Conservation (phyloP, 2,329 filamentous ascomycete genomes). For the Verticillium dahliae region DNA sequence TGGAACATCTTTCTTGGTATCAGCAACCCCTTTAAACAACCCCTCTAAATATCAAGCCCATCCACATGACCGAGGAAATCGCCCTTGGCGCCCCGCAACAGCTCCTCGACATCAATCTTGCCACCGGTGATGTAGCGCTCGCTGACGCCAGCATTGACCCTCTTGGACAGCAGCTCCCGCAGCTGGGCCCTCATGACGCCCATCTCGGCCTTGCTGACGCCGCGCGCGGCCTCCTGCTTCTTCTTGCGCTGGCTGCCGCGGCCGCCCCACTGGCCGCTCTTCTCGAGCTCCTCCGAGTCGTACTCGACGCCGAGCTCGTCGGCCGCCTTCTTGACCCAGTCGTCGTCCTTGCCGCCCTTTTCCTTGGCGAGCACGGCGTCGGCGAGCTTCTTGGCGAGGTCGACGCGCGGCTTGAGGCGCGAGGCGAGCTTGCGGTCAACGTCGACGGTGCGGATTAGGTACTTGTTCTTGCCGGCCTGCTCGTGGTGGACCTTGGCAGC, state of each 20-base stretch:
- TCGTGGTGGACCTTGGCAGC: conserved; percentile 80
- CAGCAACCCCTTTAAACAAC: conserved; percentile 9
- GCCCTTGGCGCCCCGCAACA: conserved; percentile 58
- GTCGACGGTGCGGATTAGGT: conserved; percentile 73
- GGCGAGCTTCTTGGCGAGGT: conserved; percentile 79
- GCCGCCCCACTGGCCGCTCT: conserved; percentile 54
- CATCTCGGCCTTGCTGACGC: conserved; percentile 67
- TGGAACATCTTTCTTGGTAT: too few relatives aligned
- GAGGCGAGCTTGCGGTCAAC: conserved; percentile 74
- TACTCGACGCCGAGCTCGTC: conserved; percentile 94
- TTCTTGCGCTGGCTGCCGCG: conserved; percentile 67
- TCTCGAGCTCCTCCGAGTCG: conserved; percentile 78
- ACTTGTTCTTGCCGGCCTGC: conserved; percentile 39
- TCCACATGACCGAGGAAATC: conserved; percentile 56
- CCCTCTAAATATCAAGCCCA: conserved; percentile 26
- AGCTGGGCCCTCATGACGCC: conserved; percentile 65
- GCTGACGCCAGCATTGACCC: conserved; percentile 83
- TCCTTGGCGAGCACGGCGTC: conserved; percentile 81
- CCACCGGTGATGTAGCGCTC: conserved; percentile 81
- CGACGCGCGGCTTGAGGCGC: conserved; percentile 69
- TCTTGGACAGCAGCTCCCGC: conserved; percentile 59
- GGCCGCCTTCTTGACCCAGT: conserved; percentile 76
- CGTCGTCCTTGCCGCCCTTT: conserved; percentile 75
- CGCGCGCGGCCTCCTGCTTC: conserved; percentile 65
- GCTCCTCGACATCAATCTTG: conserved; percentile 70